Evolutionary conservation across 139 green algal species (phyloP).

Genomic region (Marvania coccoides): DNA sequence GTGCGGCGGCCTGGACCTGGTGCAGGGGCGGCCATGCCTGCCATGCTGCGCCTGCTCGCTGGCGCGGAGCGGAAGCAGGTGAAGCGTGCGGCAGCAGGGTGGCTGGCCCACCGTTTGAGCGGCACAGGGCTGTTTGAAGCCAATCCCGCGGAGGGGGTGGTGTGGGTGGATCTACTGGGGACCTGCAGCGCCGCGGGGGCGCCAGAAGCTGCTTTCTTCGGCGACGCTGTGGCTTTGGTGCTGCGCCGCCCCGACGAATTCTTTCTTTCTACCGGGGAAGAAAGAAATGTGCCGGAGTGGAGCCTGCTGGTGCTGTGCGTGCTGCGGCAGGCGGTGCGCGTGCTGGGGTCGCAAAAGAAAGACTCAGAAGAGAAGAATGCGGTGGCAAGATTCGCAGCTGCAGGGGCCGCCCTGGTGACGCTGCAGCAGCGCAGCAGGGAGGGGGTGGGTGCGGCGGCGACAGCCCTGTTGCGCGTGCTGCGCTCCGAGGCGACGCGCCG

Average conservation of each 20-base stretch:
- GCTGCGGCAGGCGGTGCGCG: constrained; percentile 26
- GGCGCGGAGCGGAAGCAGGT: background rate
- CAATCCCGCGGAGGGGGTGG: constrained; percentile 16
- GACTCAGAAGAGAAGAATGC: constrained; percentile 3
- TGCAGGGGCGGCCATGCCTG: constrained; percentile 5
- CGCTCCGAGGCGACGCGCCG: background rate
- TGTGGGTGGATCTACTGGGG: constrained; percentile 38
- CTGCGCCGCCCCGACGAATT: constrained; percentile 31
- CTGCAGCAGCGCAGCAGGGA: constrained; percentile 5
- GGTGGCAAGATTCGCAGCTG: constrained; percentile 17
- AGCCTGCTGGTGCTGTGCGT: constrained; percentile 29
- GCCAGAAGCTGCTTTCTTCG: constrained; percentile 21
- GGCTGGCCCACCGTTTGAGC: constrained; percentile 5
- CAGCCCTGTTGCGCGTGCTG: constrained; percentile 2
- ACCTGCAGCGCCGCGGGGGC: background rate
- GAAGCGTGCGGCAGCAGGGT: background rate
- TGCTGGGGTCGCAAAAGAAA: constrained; percentile 32
- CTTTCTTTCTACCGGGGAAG: background rate
- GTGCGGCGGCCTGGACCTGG: background rate
- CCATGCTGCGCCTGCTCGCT: constrained; percentile 7
- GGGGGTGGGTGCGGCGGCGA: background rate
- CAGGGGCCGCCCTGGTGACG: background rate
- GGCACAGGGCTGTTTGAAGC: constrained; percentile 10
- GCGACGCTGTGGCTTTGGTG: constrained; percentile 20
- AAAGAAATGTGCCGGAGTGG: background rate